Evolutionary conservation across 495 filamentous ascomycete genomes (phyloP).

Genomic region (Paragyromitra xinjiangensis): DNA sequence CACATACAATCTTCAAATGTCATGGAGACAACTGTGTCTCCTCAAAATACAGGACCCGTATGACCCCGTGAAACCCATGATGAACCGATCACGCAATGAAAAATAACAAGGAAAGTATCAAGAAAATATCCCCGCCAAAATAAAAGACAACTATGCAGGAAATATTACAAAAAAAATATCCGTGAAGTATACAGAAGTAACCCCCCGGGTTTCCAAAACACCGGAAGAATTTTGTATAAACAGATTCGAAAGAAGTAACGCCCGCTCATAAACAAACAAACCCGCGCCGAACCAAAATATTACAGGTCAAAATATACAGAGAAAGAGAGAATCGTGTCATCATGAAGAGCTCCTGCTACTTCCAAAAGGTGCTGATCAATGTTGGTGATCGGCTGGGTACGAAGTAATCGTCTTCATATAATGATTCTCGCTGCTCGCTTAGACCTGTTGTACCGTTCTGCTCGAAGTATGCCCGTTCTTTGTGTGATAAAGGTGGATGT

Average conservation of each 20-base stretch:
- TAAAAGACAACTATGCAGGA: conserved; percentile 30
- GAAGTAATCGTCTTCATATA: conserved; percentile 53
- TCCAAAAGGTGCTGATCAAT: conserved; percentile 52
- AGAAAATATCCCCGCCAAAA: conserved; percentile 17
- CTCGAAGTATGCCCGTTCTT: conserved; percentile 62
- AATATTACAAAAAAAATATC: conserved; percentile 44
- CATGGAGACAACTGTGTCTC: conserved; percentile 24
- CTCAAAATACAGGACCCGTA: conserved; percentile 12
- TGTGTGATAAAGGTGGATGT: conserved; percentile 75
- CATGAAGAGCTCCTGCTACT: conserved; percentile 1
- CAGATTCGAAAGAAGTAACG: conserved; percentile 40
- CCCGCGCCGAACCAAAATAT: conserved; percentile 39
- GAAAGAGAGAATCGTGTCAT: conserved; percentile 37
- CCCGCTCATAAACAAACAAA: conserved; percentile 48
- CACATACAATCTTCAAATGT: conserved; percentile 45
- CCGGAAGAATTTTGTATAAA: conserved; percentile 39
- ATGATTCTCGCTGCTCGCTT: conserved; percentile 48
- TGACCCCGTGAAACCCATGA: conserved; percentile 42
- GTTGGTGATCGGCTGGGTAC: conserved; percentile 46
- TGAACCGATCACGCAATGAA: conserved; percentile 45
- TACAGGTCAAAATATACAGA: conserved; percentile 44
- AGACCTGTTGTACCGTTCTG: conserved; percentile 38
- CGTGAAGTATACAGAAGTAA: conserved; percentile 46
- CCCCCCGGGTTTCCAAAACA: conserved; percentile 34
- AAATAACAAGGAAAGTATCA: conserved; percentile 35